Evolutionary conservation across 2,329 filamentous ascomycete species (phyloP).

Genomic region (Cladosporium velox): DNA sequence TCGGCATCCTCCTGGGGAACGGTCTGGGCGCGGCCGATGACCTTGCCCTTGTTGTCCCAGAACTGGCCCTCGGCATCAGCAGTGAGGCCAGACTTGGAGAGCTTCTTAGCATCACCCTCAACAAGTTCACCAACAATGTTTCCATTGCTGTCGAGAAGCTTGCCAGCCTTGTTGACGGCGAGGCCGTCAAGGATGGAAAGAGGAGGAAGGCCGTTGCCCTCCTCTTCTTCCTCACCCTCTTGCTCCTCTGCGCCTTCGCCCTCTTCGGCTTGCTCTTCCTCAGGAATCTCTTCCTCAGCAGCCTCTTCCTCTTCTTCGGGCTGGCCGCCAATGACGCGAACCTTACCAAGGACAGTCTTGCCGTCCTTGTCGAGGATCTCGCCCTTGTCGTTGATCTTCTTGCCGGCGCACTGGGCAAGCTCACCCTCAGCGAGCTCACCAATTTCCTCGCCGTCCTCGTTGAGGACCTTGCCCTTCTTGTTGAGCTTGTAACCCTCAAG

Average conservation of each 20-base stretch:
- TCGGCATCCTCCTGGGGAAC: constrained; percentile 49
- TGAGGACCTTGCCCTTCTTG: constrained; percentile 57
- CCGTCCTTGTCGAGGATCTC: constrained; percentile 66
- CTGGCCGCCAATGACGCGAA: constrained; percentile 53
- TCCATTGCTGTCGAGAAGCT: constrained; percentile 51
- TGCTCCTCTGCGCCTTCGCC: constrained; percentile 37
- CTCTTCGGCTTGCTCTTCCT: constrained; percentile 40
- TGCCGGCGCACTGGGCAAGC: constrained; percentile 62
- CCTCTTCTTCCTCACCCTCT: constrained; percentile 39
- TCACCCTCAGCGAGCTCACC: constrained; percentile 60
- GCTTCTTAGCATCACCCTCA: constrained; percentile 56
- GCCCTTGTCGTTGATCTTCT: constrained; percentile 65
- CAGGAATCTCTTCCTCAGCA: constrained; percentile 28
- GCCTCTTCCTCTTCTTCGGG: constrained; percentile 36
- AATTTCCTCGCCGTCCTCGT: constrained; percentile 56
- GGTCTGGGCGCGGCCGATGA: constrained; percentile 54
- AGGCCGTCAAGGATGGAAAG: constrained; percentile 54
- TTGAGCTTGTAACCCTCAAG: constrained; percentile 59
- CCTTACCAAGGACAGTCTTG: constrained; percentile 60
- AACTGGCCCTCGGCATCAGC: constrained; percentile 52
- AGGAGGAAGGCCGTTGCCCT: constrained; percentile 44
- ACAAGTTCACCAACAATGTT: constrained; percentile 52
- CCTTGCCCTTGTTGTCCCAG: constrained; percentile 56
- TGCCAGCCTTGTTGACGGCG: constrained; percentile 53
- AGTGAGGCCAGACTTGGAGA: constrained; percentile 51